A percentile compares a stretch with the other conserved stretches of the same genome.
phyloP scores from a whole-genome alignment of 352 stramenopile genomes.

The Phytopythium ostracodes region DNA sequence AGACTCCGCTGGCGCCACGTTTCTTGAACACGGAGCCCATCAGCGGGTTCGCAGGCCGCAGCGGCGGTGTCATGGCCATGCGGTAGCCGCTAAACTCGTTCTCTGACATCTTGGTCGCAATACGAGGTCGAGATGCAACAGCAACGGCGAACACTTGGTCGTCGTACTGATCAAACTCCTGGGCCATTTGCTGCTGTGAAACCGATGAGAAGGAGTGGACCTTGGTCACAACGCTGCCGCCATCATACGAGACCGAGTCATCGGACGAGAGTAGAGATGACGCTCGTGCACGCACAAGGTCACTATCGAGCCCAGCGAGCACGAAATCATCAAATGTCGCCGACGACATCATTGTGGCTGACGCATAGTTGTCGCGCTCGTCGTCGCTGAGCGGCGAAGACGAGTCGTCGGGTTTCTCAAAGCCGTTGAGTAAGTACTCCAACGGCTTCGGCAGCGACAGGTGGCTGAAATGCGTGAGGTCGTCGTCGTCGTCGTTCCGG shows the following conservation, averaged over 20 bases:
- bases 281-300: slow-evolving; percentile 58
- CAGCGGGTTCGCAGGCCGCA: slow-evolving; percentile 28
- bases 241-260: slow-evolving; percentile 36
- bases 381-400: slow-evolving; percentile 25
- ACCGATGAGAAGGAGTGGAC: slow-evolving; percentile 39
- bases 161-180: slow-evolving; percentile 69
- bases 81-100: slow-evolving; percentile 32
- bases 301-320: slow-evolving; percentile 51
- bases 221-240: slow-evolving; percentile 37
- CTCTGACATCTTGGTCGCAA: slow-evolving; percentile 34
- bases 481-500: slow-evolving; percentile 25
- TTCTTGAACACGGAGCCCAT: slow-evolving; percentile 43
- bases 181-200: slow-evolving; percentile 36
- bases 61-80: slow-evolving; percentile 44
- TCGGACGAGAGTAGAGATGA: slow-evolving; percentile 53
- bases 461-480: slow-evolving; percentile 29
- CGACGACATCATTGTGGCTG: slow-evolving; percentile 30
- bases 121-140: slow-evolving; percentile 10
- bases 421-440: slow-evolving; percentile 49
- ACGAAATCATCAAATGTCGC: slow-evolving; percentile 53
- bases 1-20: slow-evolving; percentile 20
- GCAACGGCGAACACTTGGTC: slow-evolving; percentile 62
- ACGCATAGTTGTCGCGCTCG: slow-evolving; percentile 23
- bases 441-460: slow-evolving; percentile 57
- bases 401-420: slow-evolving; percentile 20